Base-by-base conservation (phyloP, 1,284 basidiomycete genomes). In the Cutaneotrichosporon arboriforme region DNA sequence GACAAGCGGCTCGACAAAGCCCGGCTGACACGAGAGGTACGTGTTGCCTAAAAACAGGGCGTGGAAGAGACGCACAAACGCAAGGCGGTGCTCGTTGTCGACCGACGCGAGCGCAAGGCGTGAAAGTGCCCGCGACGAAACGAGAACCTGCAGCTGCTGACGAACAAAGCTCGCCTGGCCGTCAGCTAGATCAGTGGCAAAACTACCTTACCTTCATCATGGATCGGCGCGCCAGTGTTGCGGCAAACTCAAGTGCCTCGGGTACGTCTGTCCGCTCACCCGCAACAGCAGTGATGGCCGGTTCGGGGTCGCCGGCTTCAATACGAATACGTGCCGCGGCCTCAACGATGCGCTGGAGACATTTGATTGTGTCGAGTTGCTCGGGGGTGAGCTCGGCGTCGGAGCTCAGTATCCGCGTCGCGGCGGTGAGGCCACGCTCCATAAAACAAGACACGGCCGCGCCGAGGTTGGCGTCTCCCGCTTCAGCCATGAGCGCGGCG, bases 1-100 rank as follows among this genome's bases (percentile, higher is more conserved):
- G 31, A 87, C 73, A 23, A 94, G 77, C 1, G 88, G 87, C 49
- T 87, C 83, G 46, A 93, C 74, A 60, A 91, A 87, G 9, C 83
- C 84, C 1, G 85, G 80, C 66, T 92, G 90, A 64, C 88, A 90
- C 1, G 90, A 85, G 61, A 88, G 88, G 17, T 79, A 75, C 0
- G 89, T 86, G 64, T 90, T 84, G 13, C 84, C 78, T 51, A 81
- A 70, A 76, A 92, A 93, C 3, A 93, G 77, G 1, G 74, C 72
- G 50, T 83, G 78, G 2, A 91, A 72, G 1, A 88, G 72, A 35
- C 75, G 65, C 23, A 84, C 73, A 35, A 87, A 70, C 2, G 76
- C 77, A 58, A 77, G 18, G 80, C 76, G 12, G 76, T 73, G 60
- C 84, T 83, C 60, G 84, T 84, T 12, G 86, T 71, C 54, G 84